Conservation (phyloP, 2,329 filamentous ascomycete genomes). For the Capronia americana region DNA sequence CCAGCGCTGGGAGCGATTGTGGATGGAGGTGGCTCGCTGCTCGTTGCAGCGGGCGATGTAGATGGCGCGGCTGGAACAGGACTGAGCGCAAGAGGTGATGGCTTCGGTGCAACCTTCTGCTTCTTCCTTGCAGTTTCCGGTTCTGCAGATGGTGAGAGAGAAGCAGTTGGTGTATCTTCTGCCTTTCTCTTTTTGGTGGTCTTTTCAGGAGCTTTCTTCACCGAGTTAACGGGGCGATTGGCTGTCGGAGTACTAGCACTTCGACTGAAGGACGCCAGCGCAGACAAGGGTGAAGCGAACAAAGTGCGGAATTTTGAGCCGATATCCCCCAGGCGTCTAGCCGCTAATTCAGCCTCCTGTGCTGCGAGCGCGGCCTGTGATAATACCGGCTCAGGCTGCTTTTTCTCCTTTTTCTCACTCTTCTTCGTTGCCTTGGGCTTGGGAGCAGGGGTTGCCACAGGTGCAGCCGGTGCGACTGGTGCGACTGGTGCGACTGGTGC, state of each 20-base stretch:
- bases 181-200: conserved; percentile 61
- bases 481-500: conserved; percentile 10
- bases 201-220: conserved; percentile 42
- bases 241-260: conserved; percentile 38
- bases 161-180: conserved; percentile 52
- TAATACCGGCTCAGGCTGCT: conserved; percentile 49
- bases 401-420: conserved; percentile 66
- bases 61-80: conserved; percentile 53
- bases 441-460: conserved; percentile 18
- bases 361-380: conserved; percentile 56
- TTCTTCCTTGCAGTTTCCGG: conserved; percentile 45
- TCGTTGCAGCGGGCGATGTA: conserved; percentile 46
- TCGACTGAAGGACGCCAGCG: conserved; percentile 40
- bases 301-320: conserved; percentile 48
- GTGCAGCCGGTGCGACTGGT: neutral
- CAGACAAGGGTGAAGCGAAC: conserved; percentile 42
- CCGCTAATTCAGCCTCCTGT: conserved; percentile 48
- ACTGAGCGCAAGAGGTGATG: conserved; percentile 42
- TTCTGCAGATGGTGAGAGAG: conserved; percentile 38
- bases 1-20: conserved; percentile 26
- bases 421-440: conserved; percentile 51
- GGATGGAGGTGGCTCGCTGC: conserved; percentile 32
- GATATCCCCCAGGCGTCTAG: conserved; percentile 47
- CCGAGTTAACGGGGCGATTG: conserved; percentile 31
- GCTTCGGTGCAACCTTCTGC: conserved; percentile 46